A percentile compares a stretch with the other conserved stretches of the same genome.
Conservation (phyloP, 768 basidiomycete species). For the Lentinus brumalis region DNA sequence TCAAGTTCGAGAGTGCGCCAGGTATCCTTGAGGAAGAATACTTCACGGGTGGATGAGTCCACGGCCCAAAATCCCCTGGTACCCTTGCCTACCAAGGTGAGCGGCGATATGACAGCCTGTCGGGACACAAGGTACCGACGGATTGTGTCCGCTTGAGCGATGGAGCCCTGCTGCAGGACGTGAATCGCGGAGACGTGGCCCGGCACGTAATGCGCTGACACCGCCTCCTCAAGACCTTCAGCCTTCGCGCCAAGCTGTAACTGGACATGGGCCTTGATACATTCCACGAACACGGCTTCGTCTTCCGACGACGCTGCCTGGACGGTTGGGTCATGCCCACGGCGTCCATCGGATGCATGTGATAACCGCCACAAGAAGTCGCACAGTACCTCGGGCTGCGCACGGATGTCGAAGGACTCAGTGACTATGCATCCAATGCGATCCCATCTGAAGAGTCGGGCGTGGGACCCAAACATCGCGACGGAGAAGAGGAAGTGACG, state of each 20-base stretch:
- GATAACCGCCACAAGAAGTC: constrained; percentile 36
- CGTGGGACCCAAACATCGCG: constrained; percentile 27
- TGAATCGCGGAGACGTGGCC: neutral
- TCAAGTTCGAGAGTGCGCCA: neutral
- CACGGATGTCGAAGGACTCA: constrained; percentile 26
- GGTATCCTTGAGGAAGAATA: constrained; percentile 13
- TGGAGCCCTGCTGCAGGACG: neutral
- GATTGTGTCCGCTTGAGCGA: no score
- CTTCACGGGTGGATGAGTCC: neutral
- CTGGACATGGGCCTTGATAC: neutral
- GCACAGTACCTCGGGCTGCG: constrained; percentile 22
- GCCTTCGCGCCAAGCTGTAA: neutral
- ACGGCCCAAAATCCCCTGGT: constrained; percentile 15
- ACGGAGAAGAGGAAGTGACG: constrained; percentile 33
- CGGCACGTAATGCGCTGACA: constrained; percentile 7
- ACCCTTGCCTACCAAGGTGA: neutral
- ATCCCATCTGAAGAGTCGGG: constrained; percentile 36
- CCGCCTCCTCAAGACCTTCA: neutral
- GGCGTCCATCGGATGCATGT: constrained; percentile 10
- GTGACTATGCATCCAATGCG: constrained; percentile 35
- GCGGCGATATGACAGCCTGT: neutral
- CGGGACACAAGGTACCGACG: constrained; percentile 10
- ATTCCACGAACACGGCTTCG: constrained; percentile 1
- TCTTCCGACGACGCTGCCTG: neutral
- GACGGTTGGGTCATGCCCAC: constrained; percentile 30